Conservation (phyloP, 1,284 basidiomycete species). For the Heterobasidion parviporum region DNA sequence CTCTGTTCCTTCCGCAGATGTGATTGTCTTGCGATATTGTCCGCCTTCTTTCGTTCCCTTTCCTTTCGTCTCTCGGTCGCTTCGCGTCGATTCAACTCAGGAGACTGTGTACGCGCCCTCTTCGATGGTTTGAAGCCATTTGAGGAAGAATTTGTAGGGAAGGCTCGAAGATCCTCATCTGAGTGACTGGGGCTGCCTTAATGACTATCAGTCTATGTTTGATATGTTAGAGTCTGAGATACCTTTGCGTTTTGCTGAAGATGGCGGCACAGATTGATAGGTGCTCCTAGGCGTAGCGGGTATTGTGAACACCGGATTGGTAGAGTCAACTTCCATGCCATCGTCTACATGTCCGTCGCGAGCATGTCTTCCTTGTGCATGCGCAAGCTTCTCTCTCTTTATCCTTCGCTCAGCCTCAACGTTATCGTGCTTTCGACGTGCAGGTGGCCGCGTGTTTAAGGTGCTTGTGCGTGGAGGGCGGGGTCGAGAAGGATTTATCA, state of each 20-base stretch:
- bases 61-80: constrained; percentile 25
- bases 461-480: not conserved
- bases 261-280: constrained; percentile 12
- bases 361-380: not conserved
- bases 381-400: not conserved
- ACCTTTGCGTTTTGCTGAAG: constrained; percentile 41
- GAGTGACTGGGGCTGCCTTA: too few relatives aligned
- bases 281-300: constrained; percentile 4
- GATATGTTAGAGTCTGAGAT: not conserved
- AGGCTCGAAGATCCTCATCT: not conserved
- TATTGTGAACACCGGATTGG: not conserved
- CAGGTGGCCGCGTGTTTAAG: constrained; percentile 6
- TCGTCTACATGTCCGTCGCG: not conserved
- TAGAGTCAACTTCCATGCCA: not conserved
- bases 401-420: not conserved
- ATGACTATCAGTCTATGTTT: too few relatives aligned
- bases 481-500: constrained; percentile 32
- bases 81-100: constrained; percentile 28
- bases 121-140: constrained; percentile 26
- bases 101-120: constrained; percentile 40
- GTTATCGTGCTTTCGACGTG: constrained; percentile 7
- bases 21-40: constrained; percentile 29
- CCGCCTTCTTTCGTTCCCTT: constrained; percentile 28
- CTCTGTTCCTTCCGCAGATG: constrained; percentile 29
- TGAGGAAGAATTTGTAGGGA: not conserved